Base-by-base conservation (phyloP, 2,329 filamentous ascomycete species). In the Dactylonectria macrodidyma region DNA sequence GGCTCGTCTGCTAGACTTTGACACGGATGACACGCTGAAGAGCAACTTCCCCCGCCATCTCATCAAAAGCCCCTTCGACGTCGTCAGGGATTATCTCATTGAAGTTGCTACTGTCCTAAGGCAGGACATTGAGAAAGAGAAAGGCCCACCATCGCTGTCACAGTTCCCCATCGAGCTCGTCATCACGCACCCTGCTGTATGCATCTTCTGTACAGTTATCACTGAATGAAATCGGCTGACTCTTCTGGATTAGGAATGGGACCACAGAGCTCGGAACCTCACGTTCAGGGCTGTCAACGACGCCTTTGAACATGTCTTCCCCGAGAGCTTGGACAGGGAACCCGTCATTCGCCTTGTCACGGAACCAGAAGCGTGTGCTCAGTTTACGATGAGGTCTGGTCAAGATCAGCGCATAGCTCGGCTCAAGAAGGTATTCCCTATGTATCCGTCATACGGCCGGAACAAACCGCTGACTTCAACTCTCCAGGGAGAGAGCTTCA, bases 291-390 rank as follows among this genome's bases (percentile, higher is more conserved):
- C 68, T 3, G 66, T 63, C 14, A 65, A 68, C 22, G 41, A 60
- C 1, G 68, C 68, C 2, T 70, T 70, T 36, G 50, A 22, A 19
- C 36, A 62, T 3, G 24, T 52, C 2, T 70, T 70, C 36, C 56
- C 26, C 5, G 54, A 66, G 41, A 62, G 48, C 16, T 34, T 36
- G 7, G 24, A 38, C 5, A 57, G 24, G 3, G n/a, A 30, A 11
- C 62, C 62, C 1, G 54, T 57, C 1, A 52, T 54, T 14, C 66
- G 68, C 22, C 38, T 70, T 24, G 61, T 50, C 0, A 66, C 68
- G 3, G 68, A 70, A 11, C 62, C 68, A 30, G 68, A 70, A 47
- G 68, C 68, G 2, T 70, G 68, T 19, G 68, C 68, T 1, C 68
- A 70, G 14, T 70, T 62, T 51, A 70, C 62, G 1, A 19, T 70